phyloP scores from a whole-genome alignment of 495 filamentous ascomycete genomes.

The Sporormia fimetaria region DNA sequence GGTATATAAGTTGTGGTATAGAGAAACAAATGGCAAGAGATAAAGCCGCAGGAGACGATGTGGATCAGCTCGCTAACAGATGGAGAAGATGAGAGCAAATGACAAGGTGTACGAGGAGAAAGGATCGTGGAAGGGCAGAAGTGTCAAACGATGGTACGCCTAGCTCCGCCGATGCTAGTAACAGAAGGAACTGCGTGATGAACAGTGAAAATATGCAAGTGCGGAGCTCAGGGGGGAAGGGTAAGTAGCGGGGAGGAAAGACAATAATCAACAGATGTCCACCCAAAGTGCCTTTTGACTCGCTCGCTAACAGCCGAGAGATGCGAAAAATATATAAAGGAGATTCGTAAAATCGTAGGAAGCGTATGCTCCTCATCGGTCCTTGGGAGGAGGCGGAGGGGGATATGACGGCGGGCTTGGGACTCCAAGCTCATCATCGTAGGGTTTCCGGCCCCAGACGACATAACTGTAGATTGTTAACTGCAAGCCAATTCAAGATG shows the following conservation, averaged over 20 bases:
- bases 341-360: conserved; percentile 12
- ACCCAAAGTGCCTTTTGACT: not conserved
- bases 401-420: conserved; percentile 4
- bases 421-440: conserved; percentile 14
- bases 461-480: conserved; percentile 25
- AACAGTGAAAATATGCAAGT: too few species aligned
- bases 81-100: too few species aligned
- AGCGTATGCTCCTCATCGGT: not conserved
- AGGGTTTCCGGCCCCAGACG: conserved; percentile 30
- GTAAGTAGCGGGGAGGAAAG: too few species aligned
- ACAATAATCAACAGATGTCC: too few species aligned
- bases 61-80: too few species aligned
- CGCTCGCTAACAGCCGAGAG: conserved; percentile 13
- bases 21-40: too few species aligned
- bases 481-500: not conserved
- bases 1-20: too few species aligned
- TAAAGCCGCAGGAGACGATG: too few species aligned
- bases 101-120: too few species aligned
- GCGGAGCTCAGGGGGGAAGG: too few species aligned
- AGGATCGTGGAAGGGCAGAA: too few species aligned
- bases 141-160: too few species aligned
- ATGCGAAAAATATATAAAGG: conserved; percentile 16
- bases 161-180: conserved; percentile 11
- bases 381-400: not conserved
- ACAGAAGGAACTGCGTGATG: not conserved